Base-by-base conservation (phyloP, 441 rosid species). In the Euphorbia celastroides region DNA sequence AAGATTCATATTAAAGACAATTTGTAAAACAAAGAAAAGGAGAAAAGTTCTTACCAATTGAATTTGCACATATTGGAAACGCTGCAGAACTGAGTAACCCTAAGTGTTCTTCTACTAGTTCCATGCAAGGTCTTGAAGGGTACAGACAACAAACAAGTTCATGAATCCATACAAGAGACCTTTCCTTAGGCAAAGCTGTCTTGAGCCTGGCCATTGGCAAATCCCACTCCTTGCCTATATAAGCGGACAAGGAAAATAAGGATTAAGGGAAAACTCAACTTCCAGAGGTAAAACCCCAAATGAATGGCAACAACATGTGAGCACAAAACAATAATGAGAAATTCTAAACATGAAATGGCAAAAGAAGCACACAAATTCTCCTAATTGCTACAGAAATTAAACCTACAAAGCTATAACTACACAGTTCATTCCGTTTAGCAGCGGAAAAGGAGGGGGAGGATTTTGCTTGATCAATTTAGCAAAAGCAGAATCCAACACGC, bases 41-140 rank as follows among this genome's bases (percentile, higher is more conserved):
- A 42, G 11, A 60, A 60, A 27, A 12, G 38, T 38, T 32, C 81
- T 78, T 72, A 92, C 98, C 88, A 94, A 77, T 78, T 94, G 97
- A 46, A 94, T 94, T 75, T 94, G 92, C 75, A 80, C 80, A 80
- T 71, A 65, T 74, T 89, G 60, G 88, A 74, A 60, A 87, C 85
- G 72, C 92, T 91, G 80, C 99, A 94, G 79, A 94, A 94, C 60
- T 90, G 89, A 28, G 93, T 77, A 48, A 92, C 85, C 70, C 82
- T 88, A 58, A 94, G 95, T 2, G 98, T 82, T 68, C 94, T 83
- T 68, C 94, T 83, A 75, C 97, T 77, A 11, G 99, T 98, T 68
- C 92, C 89, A 57, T 89, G 90, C 84, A 94, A 78, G 26, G 97
- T 91, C 77, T 92, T 92, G 64, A 89, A 75, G 36, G 99, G 97